phyloP scores from a whole-genome alignment of 352 stramenopile species.

The Thraustochytrium sp. region DNA sequence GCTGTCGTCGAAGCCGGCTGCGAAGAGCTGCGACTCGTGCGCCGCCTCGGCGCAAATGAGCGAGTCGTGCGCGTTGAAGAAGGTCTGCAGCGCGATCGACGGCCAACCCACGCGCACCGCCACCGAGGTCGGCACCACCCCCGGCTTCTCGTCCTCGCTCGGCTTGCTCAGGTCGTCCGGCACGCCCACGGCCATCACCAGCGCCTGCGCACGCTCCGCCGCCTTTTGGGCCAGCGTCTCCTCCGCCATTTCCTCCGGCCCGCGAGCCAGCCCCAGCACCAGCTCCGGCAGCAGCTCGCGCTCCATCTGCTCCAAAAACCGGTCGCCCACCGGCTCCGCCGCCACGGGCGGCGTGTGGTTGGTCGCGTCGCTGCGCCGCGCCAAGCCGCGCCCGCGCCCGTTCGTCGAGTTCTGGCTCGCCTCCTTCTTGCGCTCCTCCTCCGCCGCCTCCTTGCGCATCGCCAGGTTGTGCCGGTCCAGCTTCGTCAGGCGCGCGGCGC shows the following conservation, averaged over 20 bases:
- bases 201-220: not conserved
- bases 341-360: not conserved
- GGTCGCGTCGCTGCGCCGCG: not conserved
- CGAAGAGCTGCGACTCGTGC: constrained; percentile 17
- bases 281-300: not conserved
- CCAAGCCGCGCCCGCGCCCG: not conserved
- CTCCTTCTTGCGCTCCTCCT: not conserved
- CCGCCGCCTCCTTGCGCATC: not conserved
- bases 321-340: not conserved
- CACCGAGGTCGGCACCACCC: not conserved
- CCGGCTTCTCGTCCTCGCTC: not conserved
- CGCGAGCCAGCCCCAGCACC: not conserved
- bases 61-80: constrained; percentile 37
- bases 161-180: constrained; percentile 9
- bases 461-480: constrained; percentile 31
- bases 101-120: not conserved
- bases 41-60: not conserved
- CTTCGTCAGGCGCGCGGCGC: not conserved
- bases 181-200: not conserved
- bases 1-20: constrained; percentile 20
- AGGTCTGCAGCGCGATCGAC: constrained; percentile 31
- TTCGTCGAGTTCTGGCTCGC: not conserved
- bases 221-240: not conserved
- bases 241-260: not conserved
- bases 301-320: not conserved